phyloP scores from a whole-genome alignment of 2,329 filamentous ascomycete genomes.

The Fusarium verticillioides region DNA sequence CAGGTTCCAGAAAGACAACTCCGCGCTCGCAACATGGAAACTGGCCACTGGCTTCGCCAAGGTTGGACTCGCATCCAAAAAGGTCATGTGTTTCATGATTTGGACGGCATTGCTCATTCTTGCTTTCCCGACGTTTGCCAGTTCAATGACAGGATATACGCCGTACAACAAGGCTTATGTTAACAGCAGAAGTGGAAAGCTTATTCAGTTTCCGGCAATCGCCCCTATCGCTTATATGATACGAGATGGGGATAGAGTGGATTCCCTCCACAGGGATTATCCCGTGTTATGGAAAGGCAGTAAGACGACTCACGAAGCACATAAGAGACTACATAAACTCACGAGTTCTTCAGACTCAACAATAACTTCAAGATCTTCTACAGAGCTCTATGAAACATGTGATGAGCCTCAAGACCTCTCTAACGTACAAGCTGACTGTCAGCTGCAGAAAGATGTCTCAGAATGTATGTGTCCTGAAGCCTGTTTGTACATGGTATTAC shows the following conservation, averaged over 20 bases:
- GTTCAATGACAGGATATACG: constrained; percentile 27
- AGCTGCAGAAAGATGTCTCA: no score
- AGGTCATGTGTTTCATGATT: background rate
- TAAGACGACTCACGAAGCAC: background rate
- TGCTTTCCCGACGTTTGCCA: background rate
- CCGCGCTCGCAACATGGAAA: fast-evolving
- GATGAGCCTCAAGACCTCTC: no score
- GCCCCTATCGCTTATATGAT: background rate
- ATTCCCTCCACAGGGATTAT: fast-evolving
- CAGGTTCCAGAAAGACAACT: background rate
- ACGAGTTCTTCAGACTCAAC: no score
- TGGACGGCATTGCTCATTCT: background rate
- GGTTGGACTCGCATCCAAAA: background rate
- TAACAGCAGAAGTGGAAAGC: fast-evolving
- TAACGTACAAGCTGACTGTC: no score
- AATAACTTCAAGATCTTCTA: no score
- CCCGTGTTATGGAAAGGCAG: background rate
- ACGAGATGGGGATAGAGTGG: background rate
- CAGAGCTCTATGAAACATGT: no score
- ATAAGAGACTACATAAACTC: no score
- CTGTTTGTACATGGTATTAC: no score
- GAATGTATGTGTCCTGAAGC: no score
- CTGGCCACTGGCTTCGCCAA: fast-evolving
- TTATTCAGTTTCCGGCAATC: fast-evolving
- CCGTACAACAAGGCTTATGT: background rate